phyloP scores from a whole-genome alignment of 805 yeast species.

The Kazachstania kunashirensis region DNA sequence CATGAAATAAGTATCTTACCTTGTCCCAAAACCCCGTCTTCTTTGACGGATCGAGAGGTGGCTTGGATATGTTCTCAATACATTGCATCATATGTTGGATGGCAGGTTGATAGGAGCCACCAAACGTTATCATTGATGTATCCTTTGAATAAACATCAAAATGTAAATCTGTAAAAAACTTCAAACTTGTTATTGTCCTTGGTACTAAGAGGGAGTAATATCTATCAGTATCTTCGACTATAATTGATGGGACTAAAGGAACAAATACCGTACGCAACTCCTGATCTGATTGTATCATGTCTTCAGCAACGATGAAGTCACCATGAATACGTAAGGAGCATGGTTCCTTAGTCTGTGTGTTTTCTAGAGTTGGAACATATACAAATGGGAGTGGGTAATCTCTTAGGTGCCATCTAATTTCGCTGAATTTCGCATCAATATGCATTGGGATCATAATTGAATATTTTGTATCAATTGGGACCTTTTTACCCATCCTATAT shows the following conservation, averaged over 20 bases:
- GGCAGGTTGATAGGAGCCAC: conserved; percentile 74
- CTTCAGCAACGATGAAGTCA: conserved; percentile 61
- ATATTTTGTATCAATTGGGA: conserved; percentile 61
- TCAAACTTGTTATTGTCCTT: conserved; percentile 67
- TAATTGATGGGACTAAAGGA: conserved; percentile 46
- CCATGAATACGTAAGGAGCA: conserved; percentile 42
- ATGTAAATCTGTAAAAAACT: conserved; percentile 53
- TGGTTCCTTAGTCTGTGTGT: conserved; percentile 18
- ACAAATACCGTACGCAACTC: conserved; percentile 53
- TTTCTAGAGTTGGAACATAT: conserved; percentile 49
- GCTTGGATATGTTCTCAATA: conserved; percentile 78
- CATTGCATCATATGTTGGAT: conserved; percentile 69
- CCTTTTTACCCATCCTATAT: conserved; percentile 68
- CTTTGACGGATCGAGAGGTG: conserved; percentile 78
- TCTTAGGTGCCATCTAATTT: conserved; percentile 59
- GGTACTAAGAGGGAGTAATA: conserved; percentile 55
- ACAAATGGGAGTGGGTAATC: conserved; percentile 83
- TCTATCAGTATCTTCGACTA: conserved; percentile 30
- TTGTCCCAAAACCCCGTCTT: conserved; percentile 93
- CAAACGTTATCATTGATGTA: conserved; percentile 73
- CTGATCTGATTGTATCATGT: conserved; percentile 38
- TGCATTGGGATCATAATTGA: conserved; percentile 59
- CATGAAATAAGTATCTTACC: conserved; percentile 65
- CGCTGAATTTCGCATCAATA: conserved; percentile 47
- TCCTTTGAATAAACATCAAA: conserved; percentile 44